Conservation (phyloP, 495 filamentous ascomycete genomes). For the Talaromyces ruber region DNA sequence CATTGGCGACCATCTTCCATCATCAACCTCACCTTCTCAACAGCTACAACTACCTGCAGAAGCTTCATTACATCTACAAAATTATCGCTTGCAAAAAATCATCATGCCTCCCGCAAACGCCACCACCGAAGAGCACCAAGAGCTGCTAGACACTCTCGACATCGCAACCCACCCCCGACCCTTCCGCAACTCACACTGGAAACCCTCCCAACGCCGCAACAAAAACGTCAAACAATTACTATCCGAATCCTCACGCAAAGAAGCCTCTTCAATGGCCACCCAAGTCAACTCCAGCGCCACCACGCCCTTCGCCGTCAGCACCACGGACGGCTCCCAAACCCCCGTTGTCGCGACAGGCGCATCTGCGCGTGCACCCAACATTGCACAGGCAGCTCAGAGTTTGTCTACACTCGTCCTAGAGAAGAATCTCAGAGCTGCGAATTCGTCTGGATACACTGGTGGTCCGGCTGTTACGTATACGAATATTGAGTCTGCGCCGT, state of each 20-base stretch:
- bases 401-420: slow-evolving; percentile 79
- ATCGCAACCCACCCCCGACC: slow-evolving; percentile 71
- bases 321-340: slow-evolving; percentile 45
- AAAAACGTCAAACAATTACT: slow-evolving; percentile 97
- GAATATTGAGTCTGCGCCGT: slow-evolving; percentile 88
- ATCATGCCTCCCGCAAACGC: slow-evolving; percentile 37
- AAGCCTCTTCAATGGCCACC: slow-evolving; percentile 69
- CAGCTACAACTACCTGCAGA: not conserved
- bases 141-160: slow-evolving; percentile 77
- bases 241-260: slow-evolving; percentile 77
- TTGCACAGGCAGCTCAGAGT: slow-evolving; percentile 76
- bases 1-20: not conserved
- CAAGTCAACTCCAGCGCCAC: slow-evolving; percentile 74
- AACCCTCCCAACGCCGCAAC: slow-evolving; percentile 86
- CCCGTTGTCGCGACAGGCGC: slow-evolving; percentile 41
- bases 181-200: slow-evolving; percentile 85
- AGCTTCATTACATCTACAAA: not conserved
- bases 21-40: not conserved
- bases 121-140: slow-evolving; percentile 43
- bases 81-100: not conserved
- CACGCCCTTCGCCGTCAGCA: slow-evolving; percentile 54
- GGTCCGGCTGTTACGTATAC: slow-evolving; percentile 83
- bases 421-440: slow-evolving; percentile 45
- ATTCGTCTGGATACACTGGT: slow-evolving; percentile 12
- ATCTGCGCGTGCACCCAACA: slow-evolving; percentile 50